Evolutionary conservation across 1,284 basidiomycete species (phyloP).

Genomic region (Moniliella sp.): DNA sequence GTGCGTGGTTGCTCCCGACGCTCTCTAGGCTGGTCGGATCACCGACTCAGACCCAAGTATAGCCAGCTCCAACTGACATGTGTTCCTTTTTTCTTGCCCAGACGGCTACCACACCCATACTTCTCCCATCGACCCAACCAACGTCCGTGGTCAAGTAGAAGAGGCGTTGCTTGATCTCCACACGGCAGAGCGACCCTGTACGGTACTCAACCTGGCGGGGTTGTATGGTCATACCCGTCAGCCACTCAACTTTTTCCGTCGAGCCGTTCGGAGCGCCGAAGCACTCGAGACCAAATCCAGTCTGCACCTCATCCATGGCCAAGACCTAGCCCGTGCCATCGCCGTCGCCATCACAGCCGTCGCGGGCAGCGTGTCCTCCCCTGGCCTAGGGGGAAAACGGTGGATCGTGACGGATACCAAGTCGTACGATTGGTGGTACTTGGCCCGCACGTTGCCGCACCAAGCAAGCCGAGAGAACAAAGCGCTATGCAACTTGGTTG

Average conservation of each 20-base stretch:
- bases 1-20: conserved; percentile 1
- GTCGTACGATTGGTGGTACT: conserved; percentile 18
- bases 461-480: too few relatives aligned
- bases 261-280: conserved; percentile 11
- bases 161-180: conserved; percentile 8
- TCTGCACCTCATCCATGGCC: conserved; percentile 20
- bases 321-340: conserved; percentile 16
- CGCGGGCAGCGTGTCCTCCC: conserved; percentile 4
- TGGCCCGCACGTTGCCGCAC: conserved; percentile 7
- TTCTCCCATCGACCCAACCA: conserved; percentile 8
- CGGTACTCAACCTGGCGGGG: conserved; percentile 16
- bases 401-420: conserved; percentile 16
- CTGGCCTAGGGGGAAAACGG: conserved; percentile 8
- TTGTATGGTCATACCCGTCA: conserved; percentile 15
- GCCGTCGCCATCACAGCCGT: conserved; percentile 5
- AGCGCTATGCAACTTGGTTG: too few relatives aligned
- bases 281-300: conserved; percentile 9
- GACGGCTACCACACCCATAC: conserved; percentile 4
- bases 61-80: too few relatives aligned
- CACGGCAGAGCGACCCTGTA: conserved; percentile 3
- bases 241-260: conserved; percentile 10
- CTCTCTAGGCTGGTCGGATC: neutral
- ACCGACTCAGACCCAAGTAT: too few relatives aligned
- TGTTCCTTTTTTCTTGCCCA: neutral
- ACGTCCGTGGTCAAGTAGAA: conserved; percentile 8